These are phyloP conservation scores for Barnettozyma pratensis DNA, from an alignment of 805 yeast species.

Conservation along the genomic window DNA sequence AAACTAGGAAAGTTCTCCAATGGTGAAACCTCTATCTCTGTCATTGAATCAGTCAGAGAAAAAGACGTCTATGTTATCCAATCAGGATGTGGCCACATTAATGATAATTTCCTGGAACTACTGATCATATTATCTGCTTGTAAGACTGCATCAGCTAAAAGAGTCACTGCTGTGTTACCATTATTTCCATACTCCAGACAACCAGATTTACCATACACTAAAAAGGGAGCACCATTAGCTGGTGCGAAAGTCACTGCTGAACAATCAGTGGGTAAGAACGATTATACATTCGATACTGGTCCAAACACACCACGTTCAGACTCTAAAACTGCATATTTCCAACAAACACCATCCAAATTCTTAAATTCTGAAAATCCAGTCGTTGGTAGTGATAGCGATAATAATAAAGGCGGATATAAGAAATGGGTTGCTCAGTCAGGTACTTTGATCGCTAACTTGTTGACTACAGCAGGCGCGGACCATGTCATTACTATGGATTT, in stretches of 20 bases:
- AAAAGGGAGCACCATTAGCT: conserved; percentile 60
- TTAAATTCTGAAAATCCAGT: conserved; percentile 31
- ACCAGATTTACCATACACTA: conserved; percentile 84
- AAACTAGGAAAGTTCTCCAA: conserved; percentile 67
- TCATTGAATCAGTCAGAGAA: conserved; percentile 87
- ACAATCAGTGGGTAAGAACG: conserved; percentile 18
- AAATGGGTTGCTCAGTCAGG: conserved; percentile 97
- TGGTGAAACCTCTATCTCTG: conserved; percentile 89
- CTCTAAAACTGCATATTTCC: conserved; percentile 1
- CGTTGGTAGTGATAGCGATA: conserved; percentile 14
- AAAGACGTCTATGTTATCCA: conserved; percentile 96
- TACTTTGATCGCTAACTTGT: conserved; percentile 78
- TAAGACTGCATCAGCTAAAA: conserved; percentile 94
- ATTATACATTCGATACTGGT: conserved; percentile 42
- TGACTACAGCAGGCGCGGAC: conserved; percentile 93
- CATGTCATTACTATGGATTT: conserved; percentile 96
- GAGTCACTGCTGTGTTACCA: conserved; percentile 93
- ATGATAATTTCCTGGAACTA: conserved; percentile 94
- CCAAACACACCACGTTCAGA: conserved; percentile 35
- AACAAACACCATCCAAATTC: conserved; percentile 9
- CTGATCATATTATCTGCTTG: conserved; percentile 91
- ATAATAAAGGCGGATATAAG: conserved; percentile 62
- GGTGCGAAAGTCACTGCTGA: background rate
- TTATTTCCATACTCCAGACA: conserved; percentile 94
- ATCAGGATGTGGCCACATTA: conserved; percentile 76